Evolutionary conservation across 73 alveolate species (phyloP).

Genomic region (Tetrahymena elliotti): DNA sequence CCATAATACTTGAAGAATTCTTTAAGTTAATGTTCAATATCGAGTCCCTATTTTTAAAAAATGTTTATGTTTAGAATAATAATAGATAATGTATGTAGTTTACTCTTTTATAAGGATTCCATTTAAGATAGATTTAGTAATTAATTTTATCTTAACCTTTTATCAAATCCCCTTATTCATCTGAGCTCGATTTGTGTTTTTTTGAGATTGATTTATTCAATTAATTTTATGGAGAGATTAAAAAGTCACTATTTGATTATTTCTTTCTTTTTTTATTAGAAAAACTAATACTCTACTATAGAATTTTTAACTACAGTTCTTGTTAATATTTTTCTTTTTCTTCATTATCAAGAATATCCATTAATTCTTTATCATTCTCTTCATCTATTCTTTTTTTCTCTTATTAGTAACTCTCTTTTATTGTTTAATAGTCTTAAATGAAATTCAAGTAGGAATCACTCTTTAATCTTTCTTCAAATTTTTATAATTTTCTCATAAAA

Average conservation of each 20-base stretch:
- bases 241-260: neutral
- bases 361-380: neutral
- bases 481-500: neutral
- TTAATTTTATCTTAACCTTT: neutral
- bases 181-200: neutral
- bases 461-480: neutral
- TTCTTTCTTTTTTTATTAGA: neutral
- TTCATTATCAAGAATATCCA: neutral
- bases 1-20: constrained; percentile 8
- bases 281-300: neutral
- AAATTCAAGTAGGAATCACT: neutral
- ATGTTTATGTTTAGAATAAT: neutral
- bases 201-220: neutral
- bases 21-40: neutral
- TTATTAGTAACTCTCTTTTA: neutral
- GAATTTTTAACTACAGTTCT: neutral
- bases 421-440: neutral
- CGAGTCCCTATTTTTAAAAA: neutral
- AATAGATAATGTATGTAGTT: neutral
- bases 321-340: neutral
- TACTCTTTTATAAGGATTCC: neutral
- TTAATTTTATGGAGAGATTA: neutral
- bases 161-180: neutral
- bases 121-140: neutral
- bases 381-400: neutral